phyloP scores from a whole-genome alignment of 305 asterid genomes.

The Fraxinus angustifolia region DNA sequence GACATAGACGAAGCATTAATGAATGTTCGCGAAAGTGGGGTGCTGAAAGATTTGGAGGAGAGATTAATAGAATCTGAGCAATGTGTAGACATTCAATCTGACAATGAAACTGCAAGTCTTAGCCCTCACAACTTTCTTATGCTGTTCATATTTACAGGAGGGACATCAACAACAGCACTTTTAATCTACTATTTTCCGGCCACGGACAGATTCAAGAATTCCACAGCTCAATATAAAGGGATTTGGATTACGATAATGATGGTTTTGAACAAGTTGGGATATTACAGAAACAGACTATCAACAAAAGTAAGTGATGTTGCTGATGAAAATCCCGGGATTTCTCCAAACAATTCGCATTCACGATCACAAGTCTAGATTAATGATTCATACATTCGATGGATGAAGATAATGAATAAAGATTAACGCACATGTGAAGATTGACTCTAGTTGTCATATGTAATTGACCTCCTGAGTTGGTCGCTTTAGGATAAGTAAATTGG shows the following conservation, averaged over 20 bases:
- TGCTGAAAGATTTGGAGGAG: conserved; percentile 30
- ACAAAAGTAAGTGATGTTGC: conserved; percentile 13
- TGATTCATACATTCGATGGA: background rate
- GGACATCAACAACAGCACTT: conserved; percentile 34
- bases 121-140: conserved; percentile 33
- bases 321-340: background rate
- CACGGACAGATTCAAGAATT: background rate
- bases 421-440: background rate
- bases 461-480: background rate
- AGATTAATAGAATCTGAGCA: conserved; percentile 26
- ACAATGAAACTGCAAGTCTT: conserved; percentile 26
- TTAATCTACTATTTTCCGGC: conserved; percentile 21
- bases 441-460: background rate
- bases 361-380: background rate
- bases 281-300: background rate
- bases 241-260: conserved; percentile 7
- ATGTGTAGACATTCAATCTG: conserved; percentile 30
- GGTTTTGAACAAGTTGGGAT: background rate
- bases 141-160: conserved; percentile 31
- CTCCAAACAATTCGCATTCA: background rate
- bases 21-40: conserved; percentile 30
- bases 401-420: background rate
- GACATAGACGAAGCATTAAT: conserved; percentile 35
- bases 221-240: background rate
- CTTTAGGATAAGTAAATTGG: background rate